Evolutionary conservation across 257 asterid genomes (phyloP).

Genomic region (Fraxinus excelsior): DNA sequence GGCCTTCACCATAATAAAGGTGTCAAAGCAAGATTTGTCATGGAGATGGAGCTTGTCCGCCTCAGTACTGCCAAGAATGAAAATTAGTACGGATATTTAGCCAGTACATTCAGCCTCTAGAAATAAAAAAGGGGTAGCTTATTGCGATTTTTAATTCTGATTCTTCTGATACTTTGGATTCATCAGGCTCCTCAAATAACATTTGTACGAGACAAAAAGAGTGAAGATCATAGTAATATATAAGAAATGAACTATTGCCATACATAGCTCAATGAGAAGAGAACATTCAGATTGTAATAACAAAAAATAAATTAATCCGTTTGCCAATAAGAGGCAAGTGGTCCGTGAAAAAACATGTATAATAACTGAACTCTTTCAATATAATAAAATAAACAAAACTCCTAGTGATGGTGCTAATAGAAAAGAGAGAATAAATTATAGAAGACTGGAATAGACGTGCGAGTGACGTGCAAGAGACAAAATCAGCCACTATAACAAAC

Average conservation of each 20-base stretch:
- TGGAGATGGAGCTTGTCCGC: conserved; percentile 48
- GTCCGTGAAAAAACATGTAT: conserved; percentile 1
- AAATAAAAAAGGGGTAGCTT: conserved; percentile 39
- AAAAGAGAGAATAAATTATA: no score
- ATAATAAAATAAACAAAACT: conserved; percentile 3
- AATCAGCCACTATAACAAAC: no score
- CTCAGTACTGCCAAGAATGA: conserved; percentile 38
- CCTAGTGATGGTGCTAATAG: not conserved
- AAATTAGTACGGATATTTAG: conserved; percentile 49
- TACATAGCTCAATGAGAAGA: conserved; percentile 8
- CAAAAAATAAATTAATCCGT: conserved; percentile 9
- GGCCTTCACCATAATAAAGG: conserved; percentile 43
- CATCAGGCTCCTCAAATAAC: no score
- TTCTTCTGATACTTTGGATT: conserved; percentile 1
- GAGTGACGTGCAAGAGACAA: no score
- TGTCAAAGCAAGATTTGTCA: conserved; percentile 45
- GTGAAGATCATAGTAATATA: no score
- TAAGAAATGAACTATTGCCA: no score
- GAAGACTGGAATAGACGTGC: no score
- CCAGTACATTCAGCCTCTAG: conserved; percentile 48
- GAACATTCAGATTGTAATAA: not conserved
- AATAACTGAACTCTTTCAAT: not conserved
- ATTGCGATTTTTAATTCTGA: conserved; percentile 21
- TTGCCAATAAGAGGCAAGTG: conserved; percentile 16
- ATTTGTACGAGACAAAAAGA: not conserved